These are phyloP conservation scores for Phytopythium kandeliae DNA, from an alignment of 352 stramenopile species.

Conservation along the genomic window DNA sequence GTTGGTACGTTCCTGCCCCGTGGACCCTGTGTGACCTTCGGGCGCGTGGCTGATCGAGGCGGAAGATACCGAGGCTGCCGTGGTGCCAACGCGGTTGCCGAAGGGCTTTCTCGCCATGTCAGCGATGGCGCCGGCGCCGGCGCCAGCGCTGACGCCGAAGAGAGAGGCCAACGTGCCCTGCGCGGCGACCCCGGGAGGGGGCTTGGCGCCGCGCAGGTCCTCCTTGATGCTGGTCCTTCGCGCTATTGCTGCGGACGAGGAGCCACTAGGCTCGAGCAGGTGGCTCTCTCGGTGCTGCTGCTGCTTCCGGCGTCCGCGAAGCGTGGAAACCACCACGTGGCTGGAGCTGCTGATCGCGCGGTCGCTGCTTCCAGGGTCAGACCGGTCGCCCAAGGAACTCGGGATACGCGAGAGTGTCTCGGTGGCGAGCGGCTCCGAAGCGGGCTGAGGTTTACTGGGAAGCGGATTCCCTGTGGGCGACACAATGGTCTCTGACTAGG, in stretches of 20 bases:
- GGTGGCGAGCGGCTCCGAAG: conserved; percentile 11
- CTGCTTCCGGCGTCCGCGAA: conserved; percentile 27
- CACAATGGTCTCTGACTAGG: no score
- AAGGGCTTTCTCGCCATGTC: conserved; percentile 6
- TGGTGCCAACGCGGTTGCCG: not conserved
- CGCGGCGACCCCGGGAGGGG: conserved; percentile 8
- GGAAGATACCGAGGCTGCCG: not conserved
- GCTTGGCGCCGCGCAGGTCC: conserved; percentile 26
- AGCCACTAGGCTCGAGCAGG: conserved; percentile 16
- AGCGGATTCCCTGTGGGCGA: conserved; percentile 11
- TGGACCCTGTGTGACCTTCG: conserved; percentile 13
- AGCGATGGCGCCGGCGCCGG: conserved; percentile 4
- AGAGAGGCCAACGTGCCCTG: conserved; percentile 22
- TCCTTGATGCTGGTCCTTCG: conserved; percentile 32
- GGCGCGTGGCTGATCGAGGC: conserved; percentile 7
- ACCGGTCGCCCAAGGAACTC: conserved; percentile 16
- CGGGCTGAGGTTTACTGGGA: conserved; percentile 14
- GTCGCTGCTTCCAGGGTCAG: conserved; percentile 14
- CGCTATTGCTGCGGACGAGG: conserved; percentile 12
- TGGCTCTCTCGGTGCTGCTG: conserved; percentile 6
- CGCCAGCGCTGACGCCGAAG: conserved; percentile 3
- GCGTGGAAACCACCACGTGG: conserved; percentile 5
- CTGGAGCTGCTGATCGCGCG: conserved; percentile 8
- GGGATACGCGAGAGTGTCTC: conserved; percentile 11
- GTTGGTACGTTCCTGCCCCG: conserved; percentile 59